A percentile compares a stretch with the other conserved stretches of the same genome.
Evolutionary conservation across 805 yeast genomes (phyloP).

Genomic region (Candida sakaeoensis): DNA sequence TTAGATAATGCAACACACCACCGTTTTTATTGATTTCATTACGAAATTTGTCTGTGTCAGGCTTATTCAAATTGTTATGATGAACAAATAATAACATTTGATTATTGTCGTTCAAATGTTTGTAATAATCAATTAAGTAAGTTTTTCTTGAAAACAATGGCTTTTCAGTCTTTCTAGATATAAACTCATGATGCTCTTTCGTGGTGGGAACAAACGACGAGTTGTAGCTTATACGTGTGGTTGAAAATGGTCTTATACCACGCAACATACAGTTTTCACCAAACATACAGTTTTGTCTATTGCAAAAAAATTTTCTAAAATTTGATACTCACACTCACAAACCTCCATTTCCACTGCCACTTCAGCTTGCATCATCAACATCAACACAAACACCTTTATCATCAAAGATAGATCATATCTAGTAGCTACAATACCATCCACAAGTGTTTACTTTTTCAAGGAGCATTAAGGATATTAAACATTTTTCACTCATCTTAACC

Average conservation of each 20-base stretch:
- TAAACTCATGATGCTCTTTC: slow-evolving; percentile 5
- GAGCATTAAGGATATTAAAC: too few species aligned
- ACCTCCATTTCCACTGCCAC: too few species aligned
- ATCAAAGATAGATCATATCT: too few species aligned
- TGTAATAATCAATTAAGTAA: slow-evolving; percentile 75
- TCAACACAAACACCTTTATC: too few species aligned
- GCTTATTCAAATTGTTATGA: slow-evolving; percentile 73
- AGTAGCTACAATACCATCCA: too few species aligned
- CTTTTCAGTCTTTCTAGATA: slow-evolving; percentile 51
- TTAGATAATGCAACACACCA: slow-evolving; percentile 63
- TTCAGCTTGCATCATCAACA: too few species aligned
- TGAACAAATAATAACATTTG: slow-evolving; percentile 77
- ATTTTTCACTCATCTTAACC: too few species aligned
- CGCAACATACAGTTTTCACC: too few species aligned
- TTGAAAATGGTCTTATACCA: slow-evolving; percentile 5
- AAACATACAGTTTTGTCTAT: too few species aligned
- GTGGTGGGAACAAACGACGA: slow-evolving; percentile 7
- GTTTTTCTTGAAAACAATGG: slow-evolving; percentile 76
- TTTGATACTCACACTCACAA: neutral
- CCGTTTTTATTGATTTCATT: slow-evolving; percentile 61
- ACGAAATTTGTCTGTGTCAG: slow-evolving; percentile 65
- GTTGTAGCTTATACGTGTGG: neutral
- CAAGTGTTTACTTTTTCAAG: too few species aligned
- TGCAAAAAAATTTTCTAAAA: neutral
- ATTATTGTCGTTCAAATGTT: slow-evolving; percentile 60